Evolutionary conservation across 2,329 filamentous ascomycete species (phyloP).

Genomic region (Neofusicoccum umdonicola): DNA sequence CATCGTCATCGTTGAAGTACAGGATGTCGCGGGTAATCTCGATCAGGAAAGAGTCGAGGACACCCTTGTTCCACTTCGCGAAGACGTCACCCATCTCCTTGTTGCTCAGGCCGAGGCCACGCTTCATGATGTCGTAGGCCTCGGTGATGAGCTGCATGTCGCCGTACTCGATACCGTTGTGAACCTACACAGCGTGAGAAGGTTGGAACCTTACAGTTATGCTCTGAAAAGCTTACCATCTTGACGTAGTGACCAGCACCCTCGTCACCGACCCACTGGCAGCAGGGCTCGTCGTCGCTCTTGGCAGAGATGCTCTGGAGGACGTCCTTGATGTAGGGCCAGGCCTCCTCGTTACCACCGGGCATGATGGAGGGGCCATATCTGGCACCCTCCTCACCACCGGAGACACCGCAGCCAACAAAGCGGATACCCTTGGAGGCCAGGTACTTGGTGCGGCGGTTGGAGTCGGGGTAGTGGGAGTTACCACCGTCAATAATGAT

Average conservation of each 20-base stretch:
- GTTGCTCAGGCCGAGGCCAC: constrained; percentile 80
- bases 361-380: constrained; percentile 98
- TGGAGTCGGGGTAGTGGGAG: constrained; percentile 98
- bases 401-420: constrained; percentile 95
- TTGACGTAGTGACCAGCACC: constrained; percentile 99
- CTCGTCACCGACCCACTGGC: constrained; percentile 99
- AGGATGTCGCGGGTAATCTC: constrained; percentile 99
- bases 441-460: constrained; percentile 92
- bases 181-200: constrained; percentile 47
- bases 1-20: constrained; percentile 96
- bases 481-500: constrained; percentile 99
- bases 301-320: constrained; percentile 98
- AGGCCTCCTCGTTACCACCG: constrained; percentile 94
- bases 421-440: constrained; percentile 85
- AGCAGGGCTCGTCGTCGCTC: constrained; percentile 95
- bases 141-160: constrained; percentile 99
- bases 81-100: constrained; percentile 97
- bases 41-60: constrained; percentile 95
- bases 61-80: constrained; percentile 96
- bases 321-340: constrained; percentile 89
- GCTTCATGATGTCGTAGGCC: constrained; percentile 99
- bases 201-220: background rate
- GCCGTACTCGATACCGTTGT: constrained; percentile 99
- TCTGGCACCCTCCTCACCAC: constrained; percentile 98
- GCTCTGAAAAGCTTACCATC: constrained; percentile 61